A percentile compares a stretch with the other conserved stretches of the same genome.
These are phyloP conservation scores for Aphanomyces euteiches DNA, from an alignment of 352 stramenopile genomes.

Conservation along the genomic window DNA sequence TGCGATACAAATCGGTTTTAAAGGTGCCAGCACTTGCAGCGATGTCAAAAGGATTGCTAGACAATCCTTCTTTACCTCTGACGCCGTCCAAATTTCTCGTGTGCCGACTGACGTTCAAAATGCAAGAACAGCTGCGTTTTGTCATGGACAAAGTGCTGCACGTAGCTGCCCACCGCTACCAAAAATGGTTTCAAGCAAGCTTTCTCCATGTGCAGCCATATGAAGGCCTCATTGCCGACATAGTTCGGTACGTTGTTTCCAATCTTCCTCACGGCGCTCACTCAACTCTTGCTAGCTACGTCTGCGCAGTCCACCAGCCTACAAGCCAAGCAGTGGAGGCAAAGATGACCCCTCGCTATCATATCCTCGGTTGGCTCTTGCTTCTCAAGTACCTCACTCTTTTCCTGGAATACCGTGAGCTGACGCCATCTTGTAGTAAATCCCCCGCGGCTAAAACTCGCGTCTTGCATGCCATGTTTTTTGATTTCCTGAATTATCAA, in stretches of 20 bases:
- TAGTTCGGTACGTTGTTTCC: slow-evolving; percentile 53
- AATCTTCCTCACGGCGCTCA: not conserved
- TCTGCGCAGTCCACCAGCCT: slow-evolving; percentile 78
- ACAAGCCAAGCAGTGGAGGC: slow-evolving; percentile 76
- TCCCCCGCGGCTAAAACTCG: slow-evolving; percentile 60
- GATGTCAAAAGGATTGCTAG: slow-evolving; percentile 21
- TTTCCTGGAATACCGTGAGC: not conserved
- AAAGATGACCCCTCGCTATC: slow-evolving; percentile 82
- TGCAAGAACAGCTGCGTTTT: slow-evolving; percentile 83
- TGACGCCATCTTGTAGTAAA: slow-evolving; percentile 46
- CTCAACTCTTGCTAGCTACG: slow-evolving; percentile 25
- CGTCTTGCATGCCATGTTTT: slow-evolving; percentile 83
- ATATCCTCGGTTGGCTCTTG: slow-evolving; percentile 84
- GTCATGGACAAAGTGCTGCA: slow-evolving; percentile 61
- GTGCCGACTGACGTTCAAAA: slow-evolving; percentile 76
- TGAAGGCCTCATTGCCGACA: slow-evolving; percentile 69
- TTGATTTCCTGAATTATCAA: slow-evolving; percentile 85
- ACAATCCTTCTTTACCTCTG: slow-evolving; percentile 43
- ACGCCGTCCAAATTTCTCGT: slow-evolving; percentile 74
- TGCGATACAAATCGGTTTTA: not conserved
- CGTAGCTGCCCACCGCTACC: slow-evolving; percentile 46
- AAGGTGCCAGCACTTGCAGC: not conserved
- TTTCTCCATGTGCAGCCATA: slow-evolving; percentile 65
- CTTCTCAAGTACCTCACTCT: slow-evolving; percentile 54
- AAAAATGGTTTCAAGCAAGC: slow-evolving; percentile 83